A percentile compares a stretch with the other conserved stretches of the same genome.
Evolutionary conservation across 2,329 filamentous ascomycete species (phyloP).

Genomic region (Didymella pomorum): DNA sequence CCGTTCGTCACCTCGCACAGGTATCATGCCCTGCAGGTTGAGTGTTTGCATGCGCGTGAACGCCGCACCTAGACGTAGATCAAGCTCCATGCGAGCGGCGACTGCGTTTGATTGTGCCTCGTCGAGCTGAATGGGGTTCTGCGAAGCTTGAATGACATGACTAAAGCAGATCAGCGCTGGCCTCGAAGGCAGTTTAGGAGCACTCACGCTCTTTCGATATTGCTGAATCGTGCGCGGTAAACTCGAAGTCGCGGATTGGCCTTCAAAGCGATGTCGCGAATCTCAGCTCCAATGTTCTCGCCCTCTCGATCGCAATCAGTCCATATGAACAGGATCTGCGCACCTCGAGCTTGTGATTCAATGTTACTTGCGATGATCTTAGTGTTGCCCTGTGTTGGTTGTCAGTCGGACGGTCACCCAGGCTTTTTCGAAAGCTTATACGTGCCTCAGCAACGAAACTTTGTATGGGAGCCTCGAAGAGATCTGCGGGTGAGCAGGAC

Average conservation of each 20-base stretch:
- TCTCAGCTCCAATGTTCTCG: slow-evolving; percentile 93
- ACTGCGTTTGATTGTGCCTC: slow-evolving; percentile 89
- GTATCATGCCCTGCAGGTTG: slow-evolving; percentile 76
- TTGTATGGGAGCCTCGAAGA: slow-evolving; percentile 83
- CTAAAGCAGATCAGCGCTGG: slow-evolving; percentile 54
- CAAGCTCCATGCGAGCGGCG: slow-evolving; percentile 86
- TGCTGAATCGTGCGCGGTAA: slow-evolving; percentile 90
- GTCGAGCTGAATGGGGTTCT: slow-evolving; percentile 78
- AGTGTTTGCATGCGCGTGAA: slow-evolving; percentile 90
- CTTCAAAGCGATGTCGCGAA: slow-evolving; percentile 78
- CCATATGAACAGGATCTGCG: slow-evolving; percentile 90
- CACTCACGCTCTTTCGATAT: slow-evolving; percentile 85
- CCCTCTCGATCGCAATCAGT: slow-evolving; percentile 98
- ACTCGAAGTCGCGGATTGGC: slow-evolving; percentile 78
- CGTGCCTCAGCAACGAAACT: slow-evolving; percentile 72
- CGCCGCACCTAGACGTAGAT: slow-evolving; percentile 87
- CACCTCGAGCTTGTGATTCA: slow-evolving; percentile 74
- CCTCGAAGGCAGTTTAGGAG: neutral
- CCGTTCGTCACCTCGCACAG: slow-evolving; percentile 65
- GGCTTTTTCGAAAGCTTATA: too few relatives aligned
- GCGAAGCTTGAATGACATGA: slow-evolving; percentile 86
- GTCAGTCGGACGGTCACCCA: too few relatives aligned
- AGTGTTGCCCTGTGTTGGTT: slow-evolving; percentile 76
- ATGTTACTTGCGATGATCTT: slow-evolving; percentile 86
- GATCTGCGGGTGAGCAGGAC: slow-evolving; percentile 75